These are phyloP conservation scores for Verticillium nonalfalfae DNA, from an alignment of 2,329 filamentous ascomycete genomes.

Conservation along the genomic window DNA sequence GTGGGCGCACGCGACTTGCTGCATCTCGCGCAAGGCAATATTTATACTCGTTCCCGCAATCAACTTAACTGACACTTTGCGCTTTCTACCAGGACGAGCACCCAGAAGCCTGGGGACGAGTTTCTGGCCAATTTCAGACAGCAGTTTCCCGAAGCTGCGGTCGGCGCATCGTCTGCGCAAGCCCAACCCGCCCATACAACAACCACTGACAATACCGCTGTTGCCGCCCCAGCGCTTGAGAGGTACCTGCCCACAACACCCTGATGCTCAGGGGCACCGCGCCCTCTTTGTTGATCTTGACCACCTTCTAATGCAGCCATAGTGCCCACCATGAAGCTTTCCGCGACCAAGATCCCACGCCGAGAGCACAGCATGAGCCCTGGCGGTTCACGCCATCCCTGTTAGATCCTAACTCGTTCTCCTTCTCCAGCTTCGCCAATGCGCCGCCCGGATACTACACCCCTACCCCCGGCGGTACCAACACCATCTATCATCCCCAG, in stretches of 20 bases:
- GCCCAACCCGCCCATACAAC: constrained; percentile 28
- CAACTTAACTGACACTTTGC: constrained; percentile 1
- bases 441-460: constrained; percentile 82
- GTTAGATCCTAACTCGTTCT: constrained; percentile 78
- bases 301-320: constrained; percentile 34
- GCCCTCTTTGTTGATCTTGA: constrained; percentile 7
- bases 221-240: neutral
- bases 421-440: constrained; percentile 73
- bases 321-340: constrained; percentile 36
- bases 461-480: constrained; percentile 75
- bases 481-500: constrained; percentile 74
- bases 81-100: constrained; percentile 52
- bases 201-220: constrained; percentile 20
- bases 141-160: constrained; percentile 68
- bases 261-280: neutral
- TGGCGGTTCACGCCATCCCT: constrained; percentile 88
- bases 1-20: constrained; percentile 3
- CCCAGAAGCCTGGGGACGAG: constrained; percentile 81
- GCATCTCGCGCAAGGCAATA: constrained; percentile 1
- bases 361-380: constrained; percentile 69
- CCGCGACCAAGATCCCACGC: constrained; percentile 74
- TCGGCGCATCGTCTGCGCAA: constrained; percentile 40
- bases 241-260: neutral
- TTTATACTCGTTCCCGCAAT: neutral
- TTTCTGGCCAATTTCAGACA: constrained; percentile 79